Base-by-base conservation (phyloP, 169 alveolate genomes). In the Plasmodium malariae region DNA sequence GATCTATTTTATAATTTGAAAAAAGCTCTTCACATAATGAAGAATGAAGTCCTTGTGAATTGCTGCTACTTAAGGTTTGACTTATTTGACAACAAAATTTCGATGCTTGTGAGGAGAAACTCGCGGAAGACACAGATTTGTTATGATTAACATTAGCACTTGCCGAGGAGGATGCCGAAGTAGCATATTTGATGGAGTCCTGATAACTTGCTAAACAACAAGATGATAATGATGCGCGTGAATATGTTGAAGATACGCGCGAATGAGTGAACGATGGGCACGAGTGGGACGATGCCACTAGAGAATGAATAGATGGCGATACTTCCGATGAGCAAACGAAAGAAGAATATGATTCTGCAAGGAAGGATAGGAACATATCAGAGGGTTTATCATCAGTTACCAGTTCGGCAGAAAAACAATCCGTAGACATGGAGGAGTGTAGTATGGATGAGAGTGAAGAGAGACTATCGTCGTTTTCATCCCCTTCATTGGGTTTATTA, bases 31-130 rank as follows among this genome's bases (percentile, higher is more conserved):
- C 74, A 24, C 37, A 24, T 9, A 51, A 65, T n/a, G 74, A 65
- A 9, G 74, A 65, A 0, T 30, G 17, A n/a, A 7, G 55, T 34
- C 32, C 74, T n/a, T 65, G 74, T 26, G 74, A 65, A 26, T 65
- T 65, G 12, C 74, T 65, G 57, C 74, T 65, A 34, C 57, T 34
- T 32, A n/a, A 7, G 4, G 54, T 30, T 14, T 65, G 26, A 43
- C 74, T 65, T 30, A n/a, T 34, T 65, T 19, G 30, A 30, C 36
- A 32, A 0, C 55, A 65, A 12, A 37, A 17, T 12, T 34, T 65
- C 7, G 74, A 65, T 7, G 37, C 74, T 36, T 1, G 32, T 0
- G 74, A 65, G 2, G 3, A 45, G n/a, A 51, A 65, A 14, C 34
- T 9, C 4, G 74, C 26, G 9, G 19, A n/a, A 0, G 55, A 65